Percentiles rank a stretch among this genome's conserved stretches.
phyloP scores from a whole-genome alignment of 345 rosid genomes.

The Gossypium ekmanianum region DNA sequence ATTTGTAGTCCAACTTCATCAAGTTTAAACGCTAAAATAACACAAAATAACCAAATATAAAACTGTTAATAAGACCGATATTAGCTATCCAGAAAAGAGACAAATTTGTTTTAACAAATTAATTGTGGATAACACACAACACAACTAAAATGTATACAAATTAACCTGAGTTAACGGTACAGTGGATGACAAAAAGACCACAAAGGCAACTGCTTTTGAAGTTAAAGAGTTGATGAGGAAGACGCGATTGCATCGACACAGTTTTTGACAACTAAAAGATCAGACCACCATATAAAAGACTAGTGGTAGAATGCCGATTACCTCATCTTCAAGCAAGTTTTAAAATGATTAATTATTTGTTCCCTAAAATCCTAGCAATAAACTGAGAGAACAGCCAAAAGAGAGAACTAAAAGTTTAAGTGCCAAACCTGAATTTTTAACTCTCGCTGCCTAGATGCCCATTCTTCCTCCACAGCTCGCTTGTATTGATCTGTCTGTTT shows the following conservation, averaged over 20 bases:
- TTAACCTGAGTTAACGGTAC: neutral
- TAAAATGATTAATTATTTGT: neutral
- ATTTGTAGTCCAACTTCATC: neutral
- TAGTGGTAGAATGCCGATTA: neutral
- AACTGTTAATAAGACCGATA: neutral
- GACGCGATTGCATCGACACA: neutral
- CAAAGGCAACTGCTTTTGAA: neutral
- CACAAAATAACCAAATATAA: neutral
- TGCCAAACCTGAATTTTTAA: constrained; percentile 65
- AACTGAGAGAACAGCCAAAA: neutral
- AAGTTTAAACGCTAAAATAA: neutral
- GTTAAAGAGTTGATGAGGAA: neutral
- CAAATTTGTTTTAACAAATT: neutral
- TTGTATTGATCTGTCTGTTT: constrained; percentile 88
- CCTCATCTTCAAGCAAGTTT: neutral
- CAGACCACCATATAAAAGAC: constrained; percentile 5
- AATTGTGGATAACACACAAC: neutral
- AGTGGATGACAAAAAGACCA: neutral
- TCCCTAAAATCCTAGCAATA: constrained; percentile 8
- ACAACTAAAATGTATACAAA: neutral
- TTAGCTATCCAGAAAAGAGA: neutral
- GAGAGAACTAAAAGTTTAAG: neutral
- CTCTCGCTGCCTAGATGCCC: constrained; percentile 76
- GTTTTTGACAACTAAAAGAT: neutral
- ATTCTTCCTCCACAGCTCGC: constrained; percentile 81